Evolutionary conservation across 768 basidiomycete species (phyloP).

Genomic region (Paxillus rubicundulus): DNA sequence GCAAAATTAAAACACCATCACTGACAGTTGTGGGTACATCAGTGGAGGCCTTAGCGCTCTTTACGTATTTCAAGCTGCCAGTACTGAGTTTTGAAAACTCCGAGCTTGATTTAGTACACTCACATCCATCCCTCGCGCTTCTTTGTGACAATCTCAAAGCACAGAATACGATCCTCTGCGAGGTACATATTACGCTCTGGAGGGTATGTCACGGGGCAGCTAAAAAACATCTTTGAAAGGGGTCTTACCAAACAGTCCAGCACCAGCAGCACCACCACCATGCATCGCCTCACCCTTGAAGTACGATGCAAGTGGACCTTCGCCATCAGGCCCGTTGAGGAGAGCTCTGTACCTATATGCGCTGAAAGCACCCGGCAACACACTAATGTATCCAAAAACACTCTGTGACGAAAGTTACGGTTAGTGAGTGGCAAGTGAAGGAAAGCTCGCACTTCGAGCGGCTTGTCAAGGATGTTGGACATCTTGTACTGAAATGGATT

Average conservation of each 20-base stretch:
- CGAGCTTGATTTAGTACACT: constrained; percentile 26
- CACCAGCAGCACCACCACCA: constrained; percentile 51
- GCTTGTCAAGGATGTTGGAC: constrained; percentile 96
- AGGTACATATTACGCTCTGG: constrained; percentile 87
- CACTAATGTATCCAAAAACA: constrained; percentile 83
- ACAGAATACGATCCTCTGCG: constrained; percentile 87
- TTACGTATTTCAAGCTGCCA: constrained; percentile 77
- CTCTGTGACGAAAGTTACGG: constrained; percentile 40
- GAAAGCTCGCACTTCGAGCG: constrained; percentile 67
- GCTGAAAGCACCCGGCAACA: constrained; percentile 90
- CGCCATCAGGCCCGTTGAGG: constrained; percentile 81
- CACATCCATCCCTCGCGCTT: constrained; percentile 81
- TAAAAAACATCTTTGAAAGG: neutral
- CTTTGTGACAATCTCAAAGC: constrained; percentile 93
- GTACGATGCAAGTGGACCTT: constrained; percentile 87
- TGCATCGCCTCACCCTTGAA: constrained; percentile 93
- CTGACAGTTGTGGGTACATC: constrained; percentile 83
- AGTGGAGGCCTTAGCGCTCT: constrained; percentile 93
- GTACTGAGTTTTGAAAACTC: neutral
- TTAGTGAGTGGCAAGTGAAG: neutral
- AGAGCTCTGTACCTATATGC: constrained; percentile 90
- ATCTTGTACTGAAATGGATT: constrained; percentile 69
- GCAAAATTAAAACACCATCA: neutral
- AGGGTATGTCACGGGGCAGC: neutral
- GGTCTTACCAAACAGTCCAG: constrained; percentile 60